Percentiles rank a stretch among this genome's conserved stretches.
These are phyloP conservation scores for Hortaea werneckii DNA, from an alignment of 2,329 filamentous ascomycete species.

Conservation along the genomic window DNA sequence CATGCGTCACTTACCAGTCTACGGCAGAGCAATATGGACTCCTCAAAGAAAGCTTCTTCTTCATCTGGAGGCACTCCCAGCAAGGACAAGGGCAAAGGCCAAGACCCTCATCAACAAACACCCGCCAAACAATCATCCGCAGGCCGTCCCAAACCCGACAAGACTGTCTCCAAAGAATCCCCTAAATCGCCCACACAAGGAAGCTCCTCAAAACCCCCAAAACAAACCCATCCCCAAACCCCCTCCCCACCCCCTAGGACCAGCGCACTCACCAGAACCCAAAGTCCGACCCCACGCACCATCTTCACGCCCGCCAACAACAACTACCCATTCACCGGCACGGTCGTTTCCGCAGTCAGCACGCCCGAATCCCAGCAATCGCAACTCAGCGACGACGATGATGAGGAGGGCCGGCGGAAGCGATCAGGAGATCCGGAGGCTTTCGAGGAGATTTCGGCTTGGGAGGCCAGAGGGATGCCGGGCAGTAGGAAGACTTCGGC, in stretches of 20 bases:
- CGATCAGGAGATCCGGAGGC: neutral
- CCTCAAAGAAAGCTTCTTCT: neutral
- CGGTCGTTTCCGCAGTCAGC: neutral
- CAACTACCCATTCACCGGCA: neutral
- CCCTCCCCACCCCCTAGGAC: no score
- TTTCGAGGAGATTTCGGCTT: neutral
- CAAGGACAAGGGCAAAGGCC: neutral
- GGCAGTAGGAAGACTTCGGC: neutral
- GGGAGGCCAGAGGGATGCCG: neutral
- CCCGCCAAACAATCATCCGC: neutral
- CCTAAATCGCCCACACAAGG: neutral
- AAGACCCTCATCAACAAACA: neutral
- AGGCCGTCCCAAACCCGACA: neutral
- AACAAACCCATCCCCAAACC: neutral
- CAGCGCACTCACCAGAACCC: neutral
- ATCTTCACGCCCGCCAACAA: neutral
- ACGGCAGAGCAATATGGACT: neutral
- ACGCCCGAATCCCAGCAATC: neutral
- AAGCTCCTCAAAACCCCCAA: neutral
- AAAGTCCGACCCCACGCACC: neutral
- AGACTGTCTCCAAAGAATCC: neutral
- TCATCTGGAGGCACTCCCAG: neutral
- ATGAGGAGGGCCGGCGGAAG: neutral
- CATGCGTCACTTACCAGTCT: neutral
- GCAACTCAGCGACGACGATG: neutral